Percentiles rank a stretch among this genome's conserved stretches.
phyloP scores from a whole-genome alignment of 2,329 filamentous ascomycete genomes.

The Bipolaris cookei region DNA sequence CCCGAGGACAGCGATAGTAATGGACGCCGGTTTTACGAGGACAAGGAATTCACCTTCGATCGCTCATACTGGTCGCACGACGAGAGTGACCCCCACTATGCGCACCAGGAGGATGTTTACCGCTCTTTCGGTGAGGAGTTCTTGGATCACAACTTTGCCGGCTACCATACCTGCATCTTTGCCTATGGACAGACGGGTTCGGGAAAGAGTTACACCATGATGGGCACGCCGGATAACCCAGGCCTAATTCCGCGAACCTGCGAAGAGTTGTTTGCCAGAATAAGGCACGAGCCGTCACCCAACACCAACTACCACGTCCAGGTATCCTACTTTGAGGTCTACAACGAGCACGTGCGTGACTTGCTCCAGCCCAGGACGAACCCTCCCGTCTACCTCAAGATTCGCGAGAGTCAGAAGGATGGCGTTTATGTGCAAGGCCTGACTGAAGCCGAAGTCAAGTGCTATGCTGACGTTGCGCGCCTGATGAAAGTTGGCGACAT shows the following conservation, averaged over 20 bases:
- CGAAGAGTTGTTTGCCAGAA: slow-evolving; percentile 92
- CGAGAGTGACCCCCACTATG: slow-evolving; percentile 79
- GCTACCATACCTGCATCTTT: slow-evolving; percentile 99
- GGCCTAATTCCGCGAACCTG: slow-evolving; percentile 95
- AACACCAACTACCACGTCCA: slow-evolving; percentile 97
- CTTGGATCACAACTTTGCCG: slow-evolving; percentile 98
- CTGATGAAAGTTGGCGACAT: slow-evolving; percentile 89
- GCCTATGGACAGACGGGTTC: slow-evolving; percentile 98
- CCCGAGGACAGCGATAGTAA: slow-evolving; percentile 66
- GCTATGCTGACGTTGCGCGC: slow-evolving; percentile 83
- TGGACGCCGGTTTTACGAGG: slow-evolving; percentile 76
- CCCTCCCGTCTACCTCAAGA: slow-evolving; percentile 90
- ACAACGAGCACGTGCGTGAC: slow-evolving; percentile 98
- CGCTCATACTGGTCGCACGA: slow-evolving; percentile 98
- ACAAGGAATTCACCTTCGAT: slow-evolving; percentile 94
- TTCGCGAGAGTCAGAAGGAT: slow-evolving; percentile 91
- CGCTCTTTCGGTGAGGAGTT: slow-evolving; percentile 94
- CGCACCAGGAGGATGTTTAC: slow-evolving; percentile 91
- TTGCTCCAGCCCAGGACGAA: slow-evolving; percentile 81
- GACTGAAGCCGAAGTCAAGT: slow-evolving; percentile 89
- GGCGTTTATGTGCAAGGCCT: slow-evolving; percentile 97
- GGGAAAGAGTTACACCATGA: slow-evolving; percentile 98
- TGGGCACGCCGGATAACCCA: slow-evolving; percentile 84
- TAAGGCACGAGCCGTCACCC: slow-evolving; percentile 81
- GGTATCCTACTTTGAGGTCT: slow-evolving; percentile 98